These are phyloP conservation scores for Austroboletus novae-zelandiae DNA, from an alignment of 1,284 basidiomycete genomes.

Conservation along the genomic window DNA sequence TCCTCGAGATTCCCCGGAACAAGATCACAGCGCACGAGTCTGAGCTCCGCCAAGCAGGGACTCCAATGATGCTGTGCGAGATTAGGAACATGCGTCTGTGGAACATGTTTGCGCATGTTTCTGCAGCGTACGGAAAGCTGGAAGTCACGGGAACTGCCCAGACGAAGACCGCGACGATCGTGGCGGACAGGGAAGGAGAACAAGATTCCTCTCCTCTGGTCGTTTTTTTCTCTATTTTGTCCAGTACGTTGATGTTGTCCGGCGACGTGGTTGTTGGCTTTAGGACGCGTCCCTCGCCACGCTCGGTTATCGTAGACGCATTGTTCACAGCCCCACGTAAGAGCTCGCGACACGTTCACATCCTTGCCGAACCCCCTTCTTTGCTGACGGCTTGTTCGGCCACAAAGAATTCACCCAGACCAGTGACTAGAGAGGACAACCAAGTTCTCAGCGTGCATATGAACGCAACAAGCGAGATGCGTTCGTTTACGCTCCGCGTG, in stretches of 20 bases:
- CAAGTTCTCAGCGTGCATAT: constrained; percentile 13
- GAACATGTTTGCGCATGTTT: constrained; percentile 39
- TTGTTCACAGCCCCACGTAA: constrained; percentile 33
- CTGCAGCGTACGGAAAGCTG: constrained; percentile 36
- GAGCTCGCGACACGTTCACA: constrained; percentile 33
- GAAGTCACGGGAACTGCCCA: constrained; percentile 18
- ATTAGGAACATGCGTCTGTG: constrained; percentile 20
- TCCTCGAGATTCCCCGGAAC: constrained; percentile 24
- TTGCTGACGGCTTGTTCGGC: not conserved
- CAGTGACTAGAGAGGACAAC: not conserved
- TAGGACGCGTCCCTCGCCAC: constrained; percentile 29
- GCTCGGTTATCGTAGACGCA: constrained; percentile 7
- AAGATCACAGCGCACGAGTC: constrained; percentile 11
- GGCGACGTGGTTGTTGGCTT: constrained; percentile 27
- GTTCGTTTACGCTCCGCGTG: constrained; percentile 17
- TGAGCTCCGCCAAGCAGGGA: constrained; percentile 24
- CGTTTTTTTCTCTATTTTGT: constrained; percentile 37
- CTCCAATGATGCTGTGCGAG: constrained; percentile 40
- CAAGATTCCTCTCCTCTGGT: constrained; percentile 36
- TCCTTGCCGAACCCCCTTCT: constrained; percentile 26
- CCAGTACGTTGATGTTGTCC: constrained; percentile 32
- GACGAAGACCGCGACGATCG: constrained; percentile 23
- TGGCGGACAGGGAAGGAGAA: constrained; percentile 36
- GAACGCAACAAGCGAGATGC: constrained; percentile 17
- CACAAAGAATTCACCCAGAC: not conserved